Percentiles rank a stretch among this genome's conserved stretches.
Evolutionary conservation across 768 basidiomycete species (phyloP).

Genomic region (Leccinum boreale): DNA sequence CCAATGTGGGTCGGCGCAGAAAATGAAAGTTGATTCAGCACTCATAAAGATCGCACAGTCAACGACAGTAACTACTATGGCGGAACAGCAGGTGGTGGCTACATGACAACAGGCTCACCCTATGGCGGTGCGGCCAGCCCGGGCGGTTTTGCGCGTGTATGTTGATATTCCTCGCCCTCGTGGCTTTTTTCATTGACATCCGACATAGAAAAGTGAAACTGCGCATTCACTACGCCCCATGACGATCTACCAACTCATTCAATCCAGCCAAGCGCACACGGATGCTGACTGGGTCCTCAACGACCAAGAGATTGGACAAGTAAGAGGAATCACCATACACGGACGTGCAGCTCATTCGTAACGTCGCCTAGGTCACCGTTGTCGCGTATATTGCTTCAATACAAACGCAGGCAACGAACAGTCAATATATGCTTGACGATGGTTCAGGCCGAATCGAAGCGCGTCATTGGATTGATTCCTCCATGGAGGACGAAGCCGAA

Average conservation of each 20-base stretch:
- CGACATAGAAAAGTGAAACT: slow-evolving; percentile 34
- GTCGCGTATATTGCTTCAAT: slow-evolving; percentile 73
- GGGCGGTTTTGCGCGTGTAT: slow-evolving; percentile 46
- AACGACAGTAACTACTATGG: slow-evolving; percentile 42
- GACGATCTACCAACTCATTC: slow-evolving; percentile 70
- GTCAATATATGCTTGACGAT: slow-evolving; percentile 78
- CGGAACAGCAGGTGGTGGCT: slow-evolving; percentile 50
- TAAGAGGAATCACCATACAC: slow-evolving; percentile 26
- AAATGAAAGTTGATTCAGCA: not conserved
- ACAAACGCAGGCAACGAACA: slow-evolving; percentile 73
- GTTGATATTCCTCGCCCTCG: slow-evolving; percentile 5
- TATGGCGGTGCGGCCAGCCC: slow-evolving; percentile 57
- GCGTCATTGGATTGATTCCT: slow-evolving; percentile 78
- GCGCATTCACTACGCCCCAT: slow-evolving; percentile 64
- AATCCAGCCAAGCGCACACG: slow-evolving; percentile 78
- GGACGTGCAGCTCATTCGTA: slow-evolving; percentile 1
- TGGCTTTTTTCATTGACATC: not conserved
- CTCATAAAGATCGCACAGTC: slow-evolving; percentile 16
- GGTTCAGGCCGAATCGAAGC: slow-evolving; percentile 78
- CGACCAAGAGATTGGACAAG: slow-evolving; percentile 77
- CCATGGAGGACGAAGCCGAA: slow-evolving; percentile 50
- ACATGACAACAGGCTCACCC: slow-evolving; percentile 57
- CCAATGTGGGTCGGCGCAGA: slow-evolving; percentile 34
- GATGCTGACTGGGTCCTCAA: slow-evolving; percentile 90
- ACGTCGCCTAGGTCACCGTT: slow-evolving; percentile 53